A percentile compares a stretch with the other conserved stretches of the same genome.
These are phyloP conservation scores for Microcyclosporella mali DNA, from an alignment of 2,329 filamentous ascomycete genomes.

Conservation along the genomic window DNA sequence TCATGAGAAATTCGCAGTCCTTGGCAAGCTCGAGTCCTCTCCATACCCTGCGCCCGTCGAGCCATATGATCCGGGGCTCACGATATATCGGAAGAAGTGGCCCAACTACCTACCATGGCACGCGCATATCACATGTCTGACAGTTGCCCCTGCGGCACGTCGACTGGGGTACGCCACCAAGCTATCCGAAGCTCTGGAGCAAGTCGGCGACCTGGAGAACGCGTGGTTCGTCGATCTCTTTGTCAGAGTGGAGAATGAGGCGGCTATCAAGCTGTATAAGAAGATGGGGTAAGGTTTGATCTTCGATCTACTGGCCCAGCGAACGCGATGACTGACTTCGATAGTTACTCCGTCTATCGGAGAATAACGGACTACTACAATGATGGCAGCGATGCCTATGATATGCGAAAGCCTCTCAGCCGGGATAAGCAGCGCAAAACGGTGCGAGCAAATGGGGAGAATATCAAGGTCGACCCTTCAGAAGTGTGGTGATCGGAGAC, in stretches of 20 bases:
- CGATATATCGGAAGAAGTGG: slow-evolving; percentile 35
- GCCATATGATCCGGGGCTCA: slow-evolving; percentile 56
- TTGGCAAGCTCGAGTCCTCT: slow-evolving; percentile 86
- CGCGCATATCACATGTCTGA: slow-evolving; percentile 93
- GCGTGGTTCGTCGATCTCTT: slow-evolving; percentile 96
- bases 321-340: slow-evolving; percentile 3
- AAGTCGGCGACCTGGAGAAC: slow-evolving; percentile 71
- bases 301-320: background rate
- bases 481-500: slow-evolving; percentile 75
- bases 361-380: slow-evolving; percentile 89
- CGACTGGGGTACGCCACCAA: slow-evolving; percentile 81
- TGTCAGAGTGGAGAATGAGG: slow-evolving; percentile 79
- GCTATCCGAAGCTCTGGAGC: slow-evolving; percentile 73
- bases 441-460: slow-evolving; percentile 73
- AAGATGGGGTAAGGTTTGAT: slow-evolving; percentile 62
- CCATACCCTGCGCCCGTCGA: slow-evolving; percentile 67
- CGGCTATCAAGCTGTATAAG: slow-evolving; percentile 83
- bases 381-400: slow-evolving; percentile 90
- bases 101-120: slow-evolving; percentile 95
- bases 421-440: slow-evolving; percentile 71
- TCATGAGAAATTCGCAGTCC: slow-evolving; percentile 54
- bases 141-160: slow-evolving; percentile 79
- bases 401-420: slow-evolving; percentile 90
- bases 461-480: slow-evolving; percentile 68
- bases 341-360: slow-evolving; percentile 71